Percentiles rank a stretch among this genome's conserved stretches.
These are phyloP conservation scores for Chaetomium olivaceum DNA, from an alignment of 2,329 filamentous ascomycete genomes.

Conservation along the genomic window DNA sequence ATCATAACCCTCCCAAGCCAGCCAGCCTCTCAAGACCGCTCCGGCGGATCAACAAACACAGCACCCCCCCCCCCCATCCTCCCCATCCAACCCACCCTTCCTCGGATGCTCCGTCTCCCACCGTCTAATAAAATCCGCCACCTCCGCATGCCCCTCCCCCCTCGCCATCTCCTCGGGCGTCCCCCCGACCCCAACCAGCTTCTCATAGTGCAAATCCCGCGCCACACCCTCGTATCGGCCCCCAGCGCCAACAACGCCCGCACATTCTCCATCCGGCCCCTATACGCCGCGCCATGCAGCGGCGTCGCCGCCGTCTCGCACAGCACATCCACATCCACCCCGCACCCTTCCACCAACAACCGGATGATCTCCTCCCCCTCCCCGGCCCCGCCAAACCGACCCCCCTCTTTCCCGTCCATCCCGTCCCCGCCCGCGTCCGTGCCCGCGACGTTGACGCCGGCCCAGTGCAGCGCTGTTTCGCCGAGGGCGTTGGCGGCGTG, in stretches of 20 bases:
- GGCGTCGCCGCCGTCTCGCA: neutral
- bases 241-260: neutral
- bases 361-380: neutral
- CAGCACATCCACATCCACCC: neutral
- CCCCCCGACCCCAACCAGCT: neutral
- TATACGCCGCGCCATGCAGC: neutral
- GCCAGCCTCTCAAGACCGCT: too few relatives aligned
- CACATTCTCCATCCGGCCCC: neutral
- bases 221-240: neutral
- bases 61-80: too few relatives aligned
- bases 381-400: neutral
- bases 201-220: neutral
- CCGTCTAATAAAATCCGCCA: neutral
- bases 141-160: neutral
- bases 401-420: neutral
- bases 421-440: neutral
- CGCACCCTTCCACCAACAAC: neutral
- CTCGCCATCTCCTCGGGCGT: neutral
- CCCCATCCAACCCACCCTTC: neutral
- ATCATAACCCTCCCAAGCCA: too few relatives aligned
- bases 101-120: neutral
- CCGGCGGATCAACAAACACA: neutral
- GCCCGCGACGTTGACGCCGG: neutral
- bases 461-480: slow-evolving; percentile 20
- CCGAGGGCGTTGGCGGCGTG: neutral